These are phyloP conservation scores for Colletotrichum liriopes DNA, from an alignment of 2,329 filamentous ascomycete species.

Conservation along the genomic window DNA sequence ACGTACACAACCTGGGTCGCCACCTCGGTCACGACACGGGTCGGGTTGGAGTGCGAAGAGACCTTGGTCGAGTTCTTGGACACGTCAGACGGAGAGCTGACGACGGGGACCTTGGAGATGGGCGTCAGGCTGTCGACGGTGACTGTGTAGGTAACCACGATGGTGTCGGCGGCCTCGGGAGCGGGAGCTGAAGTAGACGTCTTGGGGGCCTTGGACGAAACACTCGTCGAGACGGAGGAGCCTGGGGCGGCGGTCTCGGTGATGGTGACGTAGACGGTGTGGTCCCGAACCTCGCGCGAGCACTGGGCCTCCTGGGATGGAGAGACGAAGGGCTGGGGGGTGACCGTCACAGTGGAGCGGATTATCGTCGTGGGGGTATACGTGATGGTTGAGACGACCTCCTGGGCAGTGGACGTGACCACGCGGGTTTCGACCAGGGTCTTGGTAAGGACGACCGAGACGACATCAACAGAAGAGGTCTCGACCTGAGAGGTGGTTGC, in stretches of 20 bases:
- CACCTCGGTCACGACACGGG: constrained; percentile 25
- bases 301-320: constrained; percentile 17
- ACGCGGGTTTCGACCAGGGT: constrained; percentile 27
- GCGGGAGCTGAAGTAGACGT: background rate
- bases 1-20: constrained; percentile 34
- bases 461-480: constrained; percentile 20
- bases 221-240: constrained; percentile 12
- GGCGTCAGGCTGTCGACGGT: constrained; percentile 33
- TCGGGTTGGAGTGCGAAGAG: constrained; percentile 18
- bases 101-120: background rate
- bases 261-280: constrained; percentile 40
- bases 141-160: constrained; percentile 38
- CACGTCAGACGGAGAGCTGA: constrained; percentile 23
- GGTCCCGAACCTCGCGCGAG: constrained; percentile 27
- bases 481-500: constrained; percentile 12
- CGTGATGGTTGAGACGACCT: constrained; percentile 27
- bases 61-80: constrained; percentile 13
- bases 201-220: constrained; percentile 10
- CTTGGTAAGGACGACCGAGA: constrained; percentile 36
- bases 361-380: constrained; percentile 29
- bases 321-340: background rate
- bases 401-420: constrained; percentile 28
- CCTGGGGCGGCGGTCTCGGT: constrained; percentile 34
- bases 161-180: constrained; percentile 24
- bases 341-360: constrained; percentile 17